phyloP scores from a whole-genome alignment of 169 alveolate genomes.

The Cryptosporidium viatorum region DNA sequence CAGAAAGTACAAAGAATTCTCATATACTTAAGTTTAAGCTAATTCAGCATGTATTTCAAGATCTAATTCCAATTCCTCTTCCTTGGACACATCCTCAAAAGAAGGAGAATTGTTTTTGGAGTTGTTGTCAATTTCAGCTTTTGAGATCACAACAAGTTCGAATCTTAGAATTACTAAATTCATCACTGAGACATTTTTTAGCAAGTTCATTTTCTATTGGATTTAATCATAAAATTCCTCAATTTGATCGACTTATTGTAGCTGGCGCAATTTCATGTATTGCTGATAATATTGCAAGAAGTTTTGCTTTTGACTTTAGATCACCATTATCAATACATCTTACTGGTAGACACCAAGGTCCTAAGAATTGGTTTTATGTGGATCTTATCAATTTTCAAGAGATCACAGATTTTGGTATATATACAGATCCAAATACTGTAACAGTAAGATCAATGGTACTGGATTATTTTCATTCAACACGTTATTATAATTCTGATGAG shows the following conservation, averaged over 20 bases:
- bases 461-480: constrained; percentile 80
- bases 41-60: constrained; percentile 52
- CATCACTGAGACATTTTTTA: constrained; percentile 17
- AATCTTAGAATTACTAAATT: constrained; percentile 3
- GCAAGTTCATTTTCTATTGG: constrained; percentile 51
- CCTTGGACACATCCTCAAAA: constrained; percentile 62
- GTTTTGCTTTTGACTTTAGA: constrained; percentile 77
- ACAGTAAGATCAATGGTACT: constrained; percentile 78
- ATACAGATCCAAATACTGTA: constrained; percentile 80
- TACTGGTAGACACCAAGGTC: constrained; percentile 81
- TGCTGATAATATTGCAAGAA: constrained; percentile 80
- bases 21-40: constrained; percentile 25
- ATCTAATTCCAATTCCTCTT: constrained; percentile 46
- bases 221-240: constrained; percentile 32
- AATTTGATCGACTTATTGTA: constrained; percentile 79
- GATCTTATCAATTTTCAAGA: constrained; percentile 77
- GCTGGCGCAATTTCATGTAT: constrained; percentile 78
- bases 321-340: constrained; percentile 78
- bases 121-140: not conserved
- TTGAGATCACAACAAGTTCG: constrained; percentile 52
- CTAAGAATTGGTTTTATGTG: constrained; percentile 79
- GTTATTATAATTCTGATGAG: constrained; percentile 14
- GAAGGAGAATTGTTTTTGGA: constrained; percentile 44
- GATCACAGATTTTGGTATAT: constrained; percentile 79
- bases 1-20: constrained; percentile 22